Evolutionary conservation across 176 grass and related monocot genomes (phyloP), one percentile per base, ranked within the genome.

Genomic region (barley (Hordeum vulgare)): DNA sequence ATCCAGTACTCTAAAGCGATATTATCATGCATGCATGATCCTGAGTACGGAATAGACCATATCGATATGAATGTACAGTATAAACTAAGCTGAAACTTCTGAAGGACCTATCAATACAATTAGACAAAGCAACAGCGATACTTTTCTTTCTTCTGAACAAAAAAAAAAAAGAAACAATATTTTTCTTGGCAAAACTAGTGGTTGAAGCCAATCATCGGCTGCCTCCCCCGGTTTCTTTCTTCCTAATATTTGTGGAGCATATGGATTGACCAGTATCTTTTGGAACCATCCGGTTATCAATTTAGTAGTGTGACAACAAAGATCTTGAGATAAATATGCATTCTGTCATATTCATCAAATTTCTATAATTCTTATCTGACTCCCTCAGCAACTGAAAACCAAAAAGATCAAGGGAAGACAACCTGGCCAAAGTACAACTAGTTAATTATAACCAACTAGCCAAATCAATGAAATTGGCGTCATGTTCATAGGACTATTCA

Each of bases 131-230:
- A 36, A 39, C 17, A 42, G 4, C 17, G 34, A 44, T n/a, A 33
- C 7, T 56, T 64, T 61, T 67, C 61, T 21, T 10, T 73, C 40
- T 47, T 73, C 70, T 25, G 0, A 18, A 73, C 13, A 47, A 26
- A 79, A 79, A 31, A 61, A 7, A 0, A 47, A 26, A 79, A 79
- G n/a, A 61, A 7, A 0, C 57, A 9, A 5, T 65, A n/a, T 60
- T 68, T 72, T 57, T 77, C 1, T 14, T 34, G 4, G 3, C 14
- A 53, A 56, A 84, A 3, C 0, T 64, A 21, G 81, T 66, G 33
- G 74, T 65, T 83, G 42, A 21, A 31, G 54, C 54, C 57, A 84
- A 79, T 66, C 86, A 79, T 35, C 86, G 28, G 56, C 75, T 66
- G 75, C 81, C 42, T 75, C 76, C 67, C 81, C 34, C 60, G 59